phyloP scores from a whole-genome alignment of 768 basidiomycete genomes.

The Lepiota brunneoincarnata region DNA sequence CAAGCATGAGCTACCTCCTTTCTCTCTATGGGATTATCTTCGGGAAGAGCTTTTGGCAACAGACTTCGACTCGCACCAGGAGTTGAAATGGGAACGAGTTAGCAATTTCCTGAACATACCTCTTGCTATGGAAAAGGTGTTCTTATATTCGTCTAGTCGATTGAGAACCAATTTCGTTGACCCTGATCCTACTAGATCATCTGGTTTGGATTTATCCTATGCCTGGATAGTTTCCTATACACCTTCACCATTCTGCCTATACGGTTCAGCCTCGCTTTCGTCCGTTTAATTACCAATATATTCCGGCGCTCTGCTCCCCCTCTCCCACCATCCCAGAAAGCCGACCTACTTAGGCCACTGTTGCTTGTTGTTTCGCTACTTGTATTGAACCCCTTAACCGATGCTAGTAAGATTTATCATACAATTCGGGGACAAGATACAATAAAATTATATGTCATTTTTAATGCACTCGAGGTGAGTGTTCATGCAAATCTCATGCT shows the following conservation, averaged over 20 bases:
- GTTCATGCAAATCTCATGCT: not conserved
- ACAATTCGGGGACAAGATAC: slow-evolving; percentile 97
- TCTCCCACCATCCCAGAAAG: slow-evolving; percentile 86
- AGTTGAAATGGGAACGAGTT: slow-evolving; percentile 93
- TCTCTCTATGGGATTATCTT: slow-evolving; percentile 91
- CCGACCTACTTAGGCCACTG: slow-evolving; percentile 82
- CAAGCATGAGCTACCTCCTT: slow-evolving; percentile 35
- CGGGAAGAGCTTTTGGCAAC: slow-evolving; percentile 85
- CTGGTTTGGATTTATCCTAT: slow-evolving; percentile 88
- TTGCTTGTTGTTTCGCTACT: slow-evolving; percentile 73
- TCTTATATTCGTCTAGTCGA: slow-evolving; percentile 12
- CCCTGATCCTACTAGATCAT: slow-evolving; percentile 59
- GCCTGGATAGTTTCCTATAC: slow-evolving; percentile 95
- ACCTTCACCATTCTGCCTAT: slow-evolving; percentile 98
- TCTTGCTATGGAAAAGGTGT: slow-evolving; percentile 90
- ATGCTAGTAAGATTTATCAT: slow-evolving; percentile 98
- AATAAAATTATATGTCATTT: slow-evolving; percentile 98
- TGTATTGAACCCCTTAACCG: slow-evolving; percentile 79
- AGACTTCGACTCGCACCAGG: slow-evolving; percentile 94
- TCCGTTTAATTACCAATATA: slow-evolving; percentile 50
- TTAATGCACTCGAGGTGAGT: slow-evolving; percentile 94
- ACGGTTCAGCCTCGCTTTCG: slow-evolving; percentile 66
- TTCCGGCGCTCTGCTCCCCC: slow-evolving; percentile 48
- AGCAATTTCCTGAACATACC: slow-evolving; percentile 95
- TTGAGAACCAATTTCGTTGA: not conserved